Base-by-base conservation (phyloP, 306 rosid species). In the Argentina anserina region DNA sequence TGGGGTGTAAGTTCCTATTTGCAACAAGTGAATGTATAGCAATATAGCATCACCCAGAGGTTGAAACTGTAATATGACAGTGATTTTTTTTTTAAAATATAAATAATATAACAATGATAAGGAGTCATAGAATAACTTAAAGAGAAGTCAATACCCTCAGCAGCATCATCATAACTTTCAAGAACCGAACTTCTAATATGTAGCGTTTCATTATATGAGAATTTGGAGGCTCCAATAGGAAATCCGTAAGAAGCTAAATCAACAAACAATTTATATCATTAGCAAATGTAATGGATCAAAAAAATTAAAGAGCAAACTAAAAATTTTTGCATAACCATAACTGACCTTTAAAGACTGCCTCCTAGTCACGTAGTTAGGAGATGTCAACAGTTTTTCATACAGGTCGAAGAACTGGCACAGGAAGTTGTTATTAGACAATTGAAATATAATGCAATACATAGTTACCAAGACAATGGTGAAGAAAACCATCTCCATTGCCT, bases 281-380 rank as follows among this genome's bases (percentile, higher is more conserved):
- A 77, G 74, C 49, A 65, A 71, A 77, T 72, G 72, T 42, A 15
- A 46, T 14, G 53, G 25, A 74, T 65, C 23, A 61, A 69, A 76
- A 50, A 53, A 78, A 60, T n/a, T 70, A 39, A 3, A n/a, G 23
- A 56, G 66, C 34, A 43, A 62, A 81, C 18, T 45, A 18, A 65
- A 75, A 75, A 63, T 68, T 36, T 36, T 28, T 67, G 12, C 20
- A 33, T 61, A 41, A 66, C n/a, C 41, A 73, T 71, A 86, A 83
- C 86, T 60, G 36, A 94, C 99, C 99, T 94, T 94, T 80, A 94
- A 85, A 71, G 99, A 94, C 72, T 91, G 99, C 79, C 97, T 88
- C 83, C 96, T 89, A 67, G 99, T 94, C 78, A 94, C 99, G 73
- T 94, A 94, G 86, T 91, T 94, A 70, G 97, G 49, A 79, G 99